Evolutionary conservation across 2,329 filamentous ascomycete species (phyloP).

Genomic region (Albifimbria verrucaria): DNA sequence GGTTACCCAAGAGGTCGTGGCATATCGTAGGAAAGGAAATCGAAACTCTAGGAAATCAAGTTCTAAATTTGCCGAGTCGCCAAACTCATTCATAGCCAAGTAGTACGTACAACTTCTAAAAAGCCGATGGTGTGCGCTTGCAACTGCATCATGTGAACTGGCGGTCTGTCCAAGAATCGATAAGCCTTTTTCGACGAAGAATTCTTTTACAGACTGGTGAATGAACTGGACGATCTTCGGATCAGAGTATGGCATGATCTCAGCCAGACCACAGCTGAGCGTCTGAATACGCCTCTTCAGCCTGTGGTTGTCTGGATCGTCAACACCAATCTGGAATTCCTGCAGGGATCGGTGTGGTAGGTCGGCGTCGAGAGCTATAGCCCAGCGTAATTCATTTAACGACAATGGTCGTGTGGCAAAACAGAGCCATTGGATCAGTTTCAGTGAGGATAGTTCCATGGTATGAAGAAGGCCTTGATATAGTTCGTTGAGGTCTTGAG

Average conservation of each 20-base stretch:
- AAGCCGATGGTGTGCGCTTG: no score
- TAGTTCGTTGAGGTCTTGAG: conserved; percentile 19
- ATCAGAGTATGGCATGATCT: conserved; percentile 7
- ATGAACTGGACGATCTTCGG: conserved; percentile 17
- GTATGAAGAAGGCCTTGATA: conserved; percentile 18
- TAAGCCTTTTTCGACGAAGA: conserved; percentile 1
- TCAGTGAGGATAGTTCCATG: conserved; percentile 16
- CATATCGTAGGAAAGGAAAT: no score
- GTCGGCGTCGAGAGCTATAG: conserved; percentile 21
- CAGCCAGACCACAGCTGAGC: conserved; percentile 26
- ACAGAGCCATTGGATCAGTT: conserved; percentile 29
- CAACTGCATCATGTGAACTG: no score
- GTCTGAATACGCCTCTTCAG: conserved; percentile 14
- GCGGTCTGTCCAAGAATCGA: no score
- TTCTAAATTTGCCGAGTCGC: no score
- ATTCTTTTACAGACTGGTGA: conserved; percentile 8
- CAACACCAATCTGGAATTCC: conserved; percentile 10
- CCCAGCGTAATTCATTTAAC: conserved; percentile 26
- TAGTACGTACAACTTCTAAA: no score
- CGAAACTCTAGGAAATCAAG: no score
- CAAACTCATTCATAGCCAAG: no score
- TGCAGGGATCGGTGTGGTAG: conserved; percentile 14
- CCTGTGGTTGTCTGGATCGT: conserved; percentile 11
- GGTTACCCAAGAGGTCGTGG: no score
- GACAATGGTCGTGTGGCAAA: conserved; percentile 22